phyloP scores from a whole-genome alignment of 2,329 filamentous ascomycete species.

The Rhytidhysteron rufulum region DNA sequence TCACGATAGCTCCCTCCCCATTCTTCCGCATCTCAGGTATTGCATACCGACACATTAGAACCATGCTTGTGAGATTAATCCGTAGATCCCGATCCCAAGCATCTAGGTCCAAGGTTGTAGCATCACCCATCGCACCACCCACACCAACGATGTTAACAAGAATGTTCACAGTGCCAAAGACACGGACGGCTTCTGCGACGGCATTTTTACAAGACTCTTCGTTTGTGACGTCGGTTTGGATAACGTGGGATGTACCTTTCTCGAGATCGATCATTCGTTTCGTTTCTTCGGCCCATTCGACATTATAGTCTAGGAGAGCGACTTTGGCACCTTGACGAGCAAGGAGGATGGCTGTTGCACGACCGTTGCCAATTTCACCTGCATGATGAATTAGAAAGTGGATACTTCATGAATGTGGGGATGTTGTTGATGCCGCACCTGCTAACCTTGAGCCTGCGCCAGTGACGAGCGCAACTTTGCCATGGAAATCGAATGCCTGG shows the following conservation, averaged over 20 bases:
- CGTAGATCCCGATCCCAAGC: slow-evolving; percentile 57
- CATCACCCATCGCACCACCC: slow-evolving; percentile 52
- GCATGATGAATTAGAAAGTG: too few relatives aligned
- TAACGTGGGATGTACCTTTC: slow-evolving; percentile 59
- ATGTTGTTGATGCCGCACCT: too few relatives aligned
- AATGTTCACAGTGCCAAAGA: slow-evolving; percentile 65
- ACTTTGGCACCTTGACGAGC: slow-evolving; percentile 72
- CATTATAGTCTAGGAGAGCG: slow-evolving; percentile 65
- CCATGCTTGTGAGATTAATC: slow-evolving; percentile 74
- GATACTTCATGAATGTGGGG: too few relatives aligned
- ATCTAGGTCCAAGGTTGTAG: slow-evolving; percentile 51
- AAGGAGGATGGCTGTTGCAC: slow-evolving; percentile 68
- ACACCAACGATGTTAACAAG: slow-evolving; percentile 64
- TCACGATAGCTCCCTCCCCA: too few relatives aligned
- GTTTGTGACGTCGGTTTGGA: slow-evolving; percentile 60
- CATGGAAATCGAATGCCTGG: too few relatives aligned
- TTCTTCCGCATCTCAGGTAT: slow-evolving; percentile 67
- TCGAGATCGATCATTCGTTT: slow-evolving; percentile 62
- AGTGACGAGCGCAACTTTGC: too few relatives aligned
- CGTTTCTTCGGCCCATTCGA: slow-evolving; percentile 70
- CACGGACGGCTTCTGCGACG: slow-evolving; percentile 59
- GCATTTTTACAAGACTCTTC: slow-evolving; percentile 63
- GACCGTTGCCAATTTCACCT: slow-evolving; percentile 72
- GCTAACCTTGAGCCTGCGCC: too few relatives aligned
- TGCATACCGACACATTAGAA: slow-evolving; percentile 70